Conservation (phyloP, 345 rosid genomes). For the Syzygium jambos region DNA sequence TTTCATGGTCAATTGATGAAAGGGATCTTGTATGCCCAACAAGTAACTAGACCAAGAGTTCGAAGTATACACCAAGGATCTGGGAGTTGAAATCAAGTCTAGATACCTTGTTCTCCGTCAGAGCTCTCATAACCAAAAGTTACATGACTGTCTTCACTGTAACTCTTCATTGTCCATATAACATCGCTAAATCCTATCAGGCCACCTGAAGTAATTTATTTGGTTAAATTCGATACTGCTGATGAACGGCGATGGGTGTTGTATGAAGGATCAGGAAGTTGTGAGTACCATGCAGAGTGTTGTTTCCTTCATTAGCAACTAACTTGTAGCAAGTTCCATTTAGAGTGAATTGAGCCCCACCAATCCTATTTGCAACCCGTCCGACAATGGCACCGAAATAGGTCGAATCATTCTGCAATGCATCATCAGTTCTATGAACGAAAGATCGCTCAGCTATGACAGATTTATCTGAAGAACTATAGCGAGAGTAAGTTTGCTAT, state of each 20-base stretch:
- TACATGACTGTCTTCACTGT: constrained; percentile 22
- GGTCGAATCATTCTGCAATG: constrained; percentile 47
- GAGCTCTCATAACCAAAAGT: constrained; percentile 48
- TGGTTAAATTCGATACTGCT: not conserved
- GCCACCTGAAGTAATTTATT: constrained; percentile 37
- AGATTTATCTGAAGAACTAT: not conserved
- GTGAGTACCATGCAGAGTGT: constrained; percentile 61
- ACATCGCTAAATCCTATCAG: constrained; percentile 54
- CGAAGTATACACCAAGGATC: not conserved
- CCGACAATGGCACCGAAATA: constrained; percentile 78
- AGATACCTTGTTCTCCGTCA: constrained; percentile 68
- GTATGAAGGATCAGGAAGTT: not conserved
- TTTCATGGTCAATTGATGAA: not conserved
- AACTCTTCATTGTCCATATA: constrained; percentile 39
- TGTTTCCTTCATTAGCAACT: constrained; percentile 57
- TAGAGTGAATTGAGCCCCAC: constrained; percentile 43
- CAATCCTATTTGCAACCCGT: constrained; percentile 78
- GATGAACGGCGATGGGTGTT: not conserved
- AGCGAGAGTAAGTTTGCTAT: not conserved
- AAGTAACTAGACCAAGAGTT: not conserved
- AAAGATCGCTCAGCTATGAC: not conserved
- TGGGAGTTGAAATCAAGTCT: not conserved
- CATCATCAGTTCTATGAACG: not conserved
- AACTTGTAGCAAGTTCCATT: constrained; percentile 46
- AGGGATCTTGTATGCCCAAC: not conserved